Conservation (phyloP, 352 stramenopile genomes). For the Plasmopara muralis region DNA sequence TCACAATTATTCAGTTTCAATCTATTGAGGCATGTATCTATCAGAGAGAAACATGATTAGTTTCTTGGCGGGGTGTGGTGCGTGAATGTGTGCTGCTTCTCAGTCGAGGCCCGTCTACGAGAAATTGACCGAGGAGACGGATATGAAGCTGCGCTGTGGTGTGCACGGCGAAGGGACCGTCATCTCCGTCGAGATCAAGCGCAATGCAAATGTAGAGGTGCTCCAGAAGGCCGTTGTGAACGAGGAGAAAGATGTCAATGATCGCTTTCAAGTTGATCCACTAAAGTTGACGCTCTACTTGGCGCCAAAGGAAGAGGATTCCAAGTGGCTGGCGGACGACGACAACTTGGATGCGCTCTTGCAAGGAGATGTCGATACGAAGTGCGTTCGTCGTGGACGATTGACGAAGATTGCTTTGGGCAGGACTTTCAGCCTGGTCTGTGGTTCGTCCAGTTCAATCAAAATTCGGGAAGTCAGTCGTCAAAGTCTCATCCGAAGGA, state of each 20-base stretch:
- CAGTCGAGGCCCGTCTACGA: no score
- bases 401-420: constrained; percentile 3
- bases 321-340: constrained; percentile 18
- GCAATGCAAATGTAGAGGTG: constrained; percentile 13
- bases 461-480: no score
- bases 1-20: constrained; percentile 2
- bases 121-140: not conserved
- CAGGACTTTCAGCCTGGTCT: not conserved
- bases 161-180: constrained; percentile 23
- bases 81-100: not conserved
- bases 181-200: constrained; percentile 17
- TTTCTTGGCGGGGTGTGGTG: not conserved
- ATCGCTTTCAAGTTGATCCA: not conserved
- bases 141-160: constrained; percentile 3
- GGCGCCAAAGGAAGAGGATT: constrained; percentile 12
- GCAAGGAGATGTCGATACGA: constrained; percentile 5
- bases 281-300: constrained; percentile 14
- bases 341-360: constrained; percentile 1
- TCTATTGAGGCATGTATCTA: no score
- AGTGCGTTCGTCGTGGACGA: constrained; percentile 6
- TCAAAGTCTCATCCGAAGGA: no score
- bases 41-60: no score
- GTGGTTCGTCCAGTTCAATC: no score
- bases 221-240: constrained; percentile 15
- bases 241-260: constrained; percentile 1